Conservation (phyloP, 1,139 yeast species). For the Scheffersomyces lignicola region DNA sequence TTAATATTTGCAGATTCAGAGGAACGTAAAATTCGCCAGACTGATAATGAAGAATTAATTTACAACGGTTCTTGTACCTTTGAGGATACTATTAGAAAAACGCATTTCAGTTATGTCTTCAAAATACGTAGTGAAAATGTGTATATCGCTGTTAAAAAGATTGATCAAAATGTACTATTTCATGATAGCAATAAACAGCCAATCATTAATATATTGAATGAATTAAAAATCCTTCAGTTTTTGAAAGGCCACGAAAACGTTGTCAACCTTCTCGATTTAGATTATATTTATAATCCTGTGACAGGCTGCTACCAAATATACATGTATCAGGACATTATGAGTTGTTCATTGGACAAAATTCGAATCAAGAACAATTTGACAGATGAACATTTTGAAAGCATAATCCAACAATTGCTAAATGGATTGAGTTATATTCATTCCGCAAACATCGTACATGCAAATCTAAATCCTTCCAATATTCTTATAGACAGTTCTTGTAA, state of each 20-base stretch:
- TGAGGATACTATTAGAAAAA: not conserved
- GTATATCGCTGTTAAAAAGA: not conserved
- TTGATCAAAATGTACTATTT: not conserved
- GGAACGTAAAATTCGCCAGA: not conserved
- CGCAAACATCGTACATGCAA: conserved; percentile 93
- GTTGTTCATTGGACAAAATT: conserved; percentile 96
- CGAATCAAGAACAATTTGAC: conserved; percentile 91
- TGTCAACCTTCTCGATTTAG: conserved; percentile 90
- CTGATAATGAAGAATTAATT: not conserved
- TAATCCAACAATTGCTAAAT: conserved; percentile 87
- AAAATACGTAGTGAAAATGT: not conserved
- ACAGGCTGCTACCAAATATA: conserved; percentile 87
- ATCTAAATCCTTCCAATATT: conserved; percentile 89
- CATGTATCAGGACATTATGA: conserved; percentile 93
- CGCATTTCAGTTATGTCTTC: not conserved
- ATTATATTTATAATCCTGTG: conserved; percentile 74
- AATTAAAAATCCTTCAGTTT: conserved; percentile 81
- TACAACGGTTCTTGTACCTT: not conserved
- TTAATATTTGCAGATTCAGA: not conserved
- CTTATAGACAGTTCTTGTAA: conserved; percentile 96
- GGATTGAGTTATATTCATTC: conserved; percentile 89
- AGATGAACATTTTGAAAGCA: conserved; percentile 91
- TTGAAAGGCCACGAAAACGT: conserved; percentile 92
- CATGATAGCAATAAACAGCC: not conserved
- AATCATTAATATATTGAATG: conserved; percentile 23